A percentile compares a stretch with the other conserved stretches of the same genome.
These are phyloP conservation scores for Bigelowiella natans DNA, from an alignment of 78 protist species.

Conservation along the genomic window DNA sequence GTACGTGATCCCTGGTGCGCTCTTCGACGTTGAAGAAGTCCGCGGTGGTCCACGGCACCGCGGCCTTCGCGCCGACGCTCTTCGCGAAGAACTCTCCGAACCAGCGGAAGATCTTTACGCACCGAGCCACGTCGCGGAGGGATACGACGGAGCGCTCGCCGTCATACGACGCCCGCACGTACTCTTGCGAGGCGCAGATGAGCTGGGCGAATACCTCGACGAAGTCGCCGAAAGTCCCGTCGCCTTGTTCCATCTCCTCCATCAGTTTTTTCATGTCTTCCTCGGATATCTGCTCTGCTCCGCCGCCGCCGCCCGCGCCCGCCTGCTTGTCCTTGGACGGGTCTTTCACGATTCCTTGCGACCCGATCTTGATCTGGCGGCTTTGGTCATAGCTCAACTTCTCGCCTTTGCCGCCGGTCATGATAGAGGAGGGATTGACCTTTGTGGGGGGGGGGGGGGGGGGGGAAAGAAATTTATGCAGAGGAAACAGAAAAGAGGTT, in stretches of 20 bases:
- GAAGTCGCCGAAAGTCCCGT: background rate
- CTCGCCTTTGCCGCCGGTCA: too few species aligned
- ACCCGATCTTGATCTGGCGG: too few species aligned
- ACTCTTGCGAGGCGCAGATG: conserved; percentile 8
- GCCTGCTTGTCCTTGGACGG: too few species aligned
- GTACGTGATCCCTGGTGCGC: background rate
- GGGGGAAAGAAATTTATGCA: too few species aligned
- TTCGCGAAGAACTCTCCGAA: conserved; percentile 2
- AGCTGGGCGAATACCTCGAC: conserved; percentile 4
- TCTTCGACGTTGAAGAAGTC: background rate
- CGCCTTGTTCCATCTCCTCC: background rate
- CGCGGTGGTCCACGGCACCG: background rate
- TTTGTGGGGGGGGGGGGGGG: too few species aligned
- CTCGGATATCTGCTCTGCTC: background rate
- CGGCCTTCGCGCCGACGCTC: background rate
- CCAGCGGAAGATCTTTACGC: conserved; percentile 9
- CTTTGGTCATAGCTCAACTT: too few species aligned
- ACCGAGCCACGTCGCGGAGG: conserved; percentile 3
- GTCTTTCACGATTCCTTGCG: too few species aligned
- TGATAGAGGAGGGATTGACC: too few species aligned
- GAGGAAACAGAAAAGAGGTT: too few species aligned
- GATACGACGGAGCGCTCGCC: conserved; percentile 2
- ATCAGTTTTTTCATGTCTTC: background rate
- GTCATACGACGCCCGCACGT: background rate
- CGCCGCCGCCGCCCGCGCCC: too few species aligned